Base-by-base conservation (phyloP, 805 yeast genomes). In the Metschnikowia bowlesiae region DNA sequence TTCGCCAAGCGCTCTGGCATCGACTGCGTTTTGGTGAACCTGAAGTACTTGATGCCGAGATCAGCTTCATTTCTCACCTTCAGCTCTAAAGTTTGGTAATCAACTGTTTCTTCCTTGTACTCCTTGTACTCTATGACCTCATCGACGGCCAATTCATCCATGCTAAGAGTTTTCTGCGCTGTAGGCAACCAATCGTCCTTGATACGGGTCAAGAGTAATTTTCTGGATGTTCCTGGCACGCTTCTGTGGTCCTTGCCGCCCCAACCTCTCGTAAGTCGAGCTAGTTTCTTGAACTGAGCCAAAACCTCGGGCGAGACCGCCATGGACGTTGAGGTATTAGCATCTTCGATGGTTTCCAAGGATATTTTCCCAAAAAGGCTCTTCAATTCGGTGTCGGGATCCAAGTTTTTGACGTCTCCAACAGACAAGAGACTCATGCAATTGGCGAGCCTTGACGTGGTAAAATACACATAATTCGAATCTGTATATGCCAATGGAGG, bases 151-250 rank as follows among this genome's bases (percentile, higher is more conserved):
- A 85, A 53, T 57, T 81, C 83, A 11, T 80, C 82, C 88, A 86
- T 81, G 0, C 66, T 59, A 37, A 87, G 59, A 11, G 85, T 85
- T 53, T 82, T 84, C 49, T 76, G 74, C 29, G 77, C 68, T 0
- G 88, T 81, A 1, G 96, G 96, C 7, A 87, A 62, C 88, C 91
- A 88, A 62, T 87, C 91, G 52, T 86, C 90, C 62, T 86, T 79
- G 41, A 89, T 81, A 59, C 84, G 83, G 0, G 95, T 83, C 53
- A 89, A 70, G 10, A 79, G 71, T 44, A 89, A 68, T 57, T 86
- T 85, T 54, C 89, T 75, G 0, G 81, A 67, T 0, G 88, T 80
- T 29, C 92, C 92, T 0, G 96, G 96, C 2, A 87, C 80, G 6
- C 81, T 70, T 44, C 85, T 68, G 53, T 84, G 80, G 60, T 88